Base-by-base conservation (phyloP, 495 filamentous ascomycete genomes). In the Aspergillus bridgeri region DNA sequence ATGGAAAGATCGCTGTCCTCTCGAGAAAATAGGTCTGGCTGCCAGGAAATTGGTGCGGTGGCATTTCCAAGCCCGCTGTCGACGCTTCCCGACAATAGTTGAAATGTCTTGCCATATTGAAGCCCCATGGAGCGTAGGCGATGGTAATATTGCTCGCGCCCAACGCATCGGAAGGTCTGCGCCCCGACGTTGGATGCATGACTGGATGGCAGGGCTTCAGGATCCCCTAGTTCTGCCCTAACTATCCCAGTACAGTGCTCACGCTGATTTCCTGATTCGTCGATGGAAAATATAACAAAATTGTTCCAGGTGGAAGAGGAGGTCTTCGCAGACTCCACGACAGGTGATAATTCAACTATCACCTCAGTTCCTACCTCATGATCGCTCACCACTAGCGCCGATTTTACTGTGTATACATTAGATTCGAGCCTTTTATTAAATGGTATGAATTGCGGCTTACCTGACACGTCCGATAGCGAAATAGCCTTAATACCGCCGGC, bases 171-270 rank as follows among this genome's bases (percentile, higher is more conserved):
- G 33, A 38, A 38, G 9, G 33, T 38, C 33, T 38, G 33, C 33
- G 13, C 33, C 9, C 5, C 11, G 11, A 15, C 6, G 9, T 38
- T 38, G 33, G 33, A 38, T 13, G 13, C 5, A 15, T 2, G 13
- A 13, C 9, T 4, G 13, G 9, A 38, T 9, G 33, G 33, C 11
- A 47, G 44, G 9, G 19, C 44, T 17, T 47, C 19, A 7, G 44
- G 44, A 18, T 19, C 21, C 18, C 44, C 44, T 19, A 20, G 21
- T 18, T 38, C 25, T 15, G 38, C 50, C 7, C 17, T 33, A 13
- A 52, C 20, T n/a, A 20, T 15, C 6, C 53, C 53, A 7, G 42
- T 24, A 22, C 53, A 54, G 23, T 54, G 53, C 17, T 54, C 42
- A 23, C 15, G 20, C 9, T 43, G 46, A 15, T 54, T 23, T 1